Conservation (phyloP, 331 rosid species). For the Saraca asoca region DNA sequence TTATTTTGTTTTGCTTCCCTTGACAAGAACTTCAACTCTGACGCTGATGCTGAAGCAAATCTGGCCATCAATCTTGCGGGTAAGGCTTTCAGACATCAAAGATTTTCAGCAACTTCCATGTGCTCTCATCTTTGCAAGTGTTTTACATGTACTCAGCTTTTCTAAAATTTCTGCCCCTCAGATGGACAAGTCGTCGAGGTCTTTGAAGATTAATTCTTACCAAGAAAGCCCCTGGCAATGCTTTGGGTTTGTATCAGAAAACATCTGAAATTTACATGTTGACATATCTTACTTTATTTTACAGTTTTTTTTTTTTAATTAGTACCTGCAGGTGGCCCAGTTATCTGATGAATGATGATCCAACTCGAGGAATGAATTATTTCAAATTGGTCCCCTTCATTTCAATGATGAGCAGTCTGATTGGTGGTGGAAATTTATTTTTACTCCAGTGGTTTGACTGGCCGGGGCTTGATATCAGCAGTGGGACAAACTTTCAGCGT, state of each 20-base stretch:
- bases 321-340: constrained; percentile 17
- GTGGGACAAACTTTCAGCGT: too few species aligned
- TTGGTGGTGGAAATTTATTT: too few species aligned
- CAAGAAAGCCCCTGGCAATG: constrained; percentile 19
- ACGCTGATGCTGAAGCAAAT: constrained; percentile 93
- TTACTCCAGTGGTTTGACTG: too few species aligned
- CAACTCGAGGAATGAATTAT: too few species aligned
- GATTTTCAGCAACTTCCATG: constrained; percentile 15
- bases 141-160: constrained; percentile 2
- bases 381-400: too few species aligned
- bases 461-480: too few species aligned
- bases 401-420: too few species aligned
- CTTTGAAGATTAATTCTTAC: constrained; percentile 29
- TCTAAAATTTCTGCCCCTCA: constrained; percentile 34
- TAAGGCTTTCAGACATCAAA: constrained; percentile 37
- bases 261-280: constrained; percentile 9
- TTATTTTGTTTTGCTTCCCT: constrained; percentile 29
- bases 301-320: background rate
- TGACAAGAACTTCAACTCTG: constrained; percentile 64
- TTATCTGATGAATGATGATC: background rate
- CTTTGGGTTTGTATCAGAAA: constrained; percentile 7
- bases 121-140: constrained; percentile 4
- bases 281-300: background rate
- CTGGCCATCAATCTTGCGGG: constrained; percentile 72
- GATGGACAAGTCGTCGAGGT: constrained; percentile 77